Evolutionary conservation across 2,329 filamentous ascomycete species (phyloP).

Genomic region (Cercospora canescens): DNA sequence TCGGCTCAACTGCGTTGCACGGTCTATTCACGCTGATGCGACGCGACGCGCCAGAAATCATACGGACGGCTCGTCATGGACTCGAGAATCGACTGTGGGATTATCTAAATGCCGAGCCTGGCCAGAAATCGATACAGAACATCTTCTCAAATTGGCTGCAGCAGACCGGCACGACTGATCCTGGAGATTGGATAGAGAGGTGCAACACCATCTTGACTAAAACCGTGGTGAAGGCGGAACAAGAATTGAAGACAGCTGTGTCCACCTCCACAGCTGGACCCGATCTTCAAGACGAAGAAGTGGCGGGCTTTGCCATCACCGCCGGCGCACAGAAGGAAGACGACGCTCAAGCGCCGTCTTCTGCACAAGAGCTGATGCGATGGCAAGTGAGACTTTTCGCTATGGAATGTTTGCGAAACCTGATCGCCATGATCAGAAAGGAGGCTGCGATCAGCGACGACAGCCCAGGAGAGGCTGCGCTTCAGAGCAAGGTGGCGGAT

Average conservation of each 20-base stretch:
- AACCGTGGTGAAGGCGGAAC: slow-evolving; percentile 68
- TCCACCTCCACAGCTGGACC: slow-evolving; percentile 56
- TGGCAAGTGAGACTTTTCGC: slow-evolving; percentile 97
- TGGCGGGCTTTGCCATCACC: slow-evolving; percentile 88
- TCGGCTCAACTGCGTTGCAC: slow-evolving; percentile 81
- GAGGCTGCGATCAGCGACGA: slow-evolving; percentile 77
- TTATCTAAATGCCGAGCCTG: slow-evolving; percentile 73
- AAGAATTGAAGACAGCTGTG: slow-evolving; percentile 43
- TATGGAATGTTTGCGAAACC: slow-evolving; percentile 82
- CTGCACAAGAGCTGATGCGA: slow-evolving; percentile 78
- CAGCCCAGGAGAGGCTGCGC: slow-evolving; percentile 71
- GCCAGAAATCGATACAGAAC: slow-evolving; percentile 77
- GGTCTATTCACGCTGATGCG: slow-evolving; percentile 96
- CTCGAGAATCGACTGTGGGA: slow-evolving; percentile 93
- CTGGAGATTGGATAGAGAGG: slow-evolving; percentile 80
- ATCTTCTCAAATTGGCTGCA: slow-evolving; percentile 92
- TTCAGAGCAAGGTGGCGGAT: slow-evolving; percentile 84
- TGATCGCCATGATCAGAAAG: slow-evolving; percentile 76
- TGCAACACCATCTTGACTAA: slow-evolving; percentile 89
- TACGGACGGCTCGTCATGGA: slow-evolving; percentile 70
- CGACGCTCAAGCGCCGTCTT: slow-evolving; percentile 39
- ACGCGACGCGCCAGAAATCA: slow-evolving; percentile 78
- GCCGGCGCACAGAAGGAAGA: slow-evolving; percentile 56
- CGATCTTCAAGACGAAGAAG: slow-evolving; percentile 95
- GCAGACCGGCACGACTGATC: slow-evolving; percentile 80